These are phyloP conservation scores for Galeopsis tetrahit DNA, from an alignment of 257 asterid genomes.

Conservation along the genomic window DNA sequence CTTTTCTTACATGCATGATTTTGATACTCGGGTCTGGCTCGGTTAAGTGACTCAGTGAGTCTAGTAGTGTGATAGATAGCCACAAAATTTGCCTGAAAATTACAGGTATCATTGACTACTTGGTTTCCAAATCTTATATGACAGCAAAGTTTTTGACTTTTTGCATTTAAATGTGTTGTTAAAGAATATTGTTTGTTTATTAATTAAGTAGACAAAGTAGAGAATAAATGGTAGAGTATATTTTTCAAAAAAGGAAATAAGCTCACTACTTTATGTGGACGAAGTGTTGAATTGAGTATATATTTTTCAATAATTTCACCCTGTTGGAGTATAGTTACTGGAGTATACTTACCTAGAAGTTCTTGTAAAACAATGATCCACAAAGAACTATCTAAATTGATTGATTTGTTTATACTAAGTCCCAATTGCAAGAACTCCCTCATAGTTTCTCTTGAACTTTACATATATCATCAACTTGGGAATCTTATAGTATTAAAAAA, in stretches of 20 bases:
- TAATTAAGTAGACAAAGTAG: too few species aligned
- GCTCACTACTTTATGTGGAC: neutral
- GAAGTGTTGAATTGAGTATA: neutral
- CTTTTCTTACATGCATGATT: neutral
- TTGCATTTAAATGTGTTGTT: neutral
- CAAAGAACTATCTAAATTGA: neutral
- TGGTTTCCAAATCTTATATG: neutral
- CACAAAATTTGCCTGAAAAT: neutral
- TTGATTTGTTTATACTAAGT: neutral
- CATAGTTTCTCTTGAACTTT: neutral
- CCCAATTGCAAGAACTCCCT: neutral
- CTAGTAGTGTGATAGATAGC: neutral
- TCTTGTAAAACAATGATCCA: too few species aligned
- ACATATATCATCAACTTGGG: neutral
- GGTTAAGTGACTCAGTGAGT: constrained; percentile 5
- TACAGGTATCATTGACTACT: neutral
- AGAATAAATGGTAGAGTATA: too few species aligned
- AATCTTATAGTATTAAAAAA: neutral
- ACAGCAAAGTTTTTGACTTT: neutral
- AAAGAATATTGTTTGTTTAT: neutral
- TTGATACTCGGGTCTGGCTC: neutral
- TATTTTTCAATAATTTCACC: neutral
- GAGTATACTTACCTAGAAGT: neutral
- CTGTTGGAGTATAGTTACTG: too few species aligned
- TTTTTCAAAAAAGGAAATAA: too few species aligned